Evolutionary conservation across 78 protist species (phyloP).

Genomic region (Monosiga brevicollis): DNA sequence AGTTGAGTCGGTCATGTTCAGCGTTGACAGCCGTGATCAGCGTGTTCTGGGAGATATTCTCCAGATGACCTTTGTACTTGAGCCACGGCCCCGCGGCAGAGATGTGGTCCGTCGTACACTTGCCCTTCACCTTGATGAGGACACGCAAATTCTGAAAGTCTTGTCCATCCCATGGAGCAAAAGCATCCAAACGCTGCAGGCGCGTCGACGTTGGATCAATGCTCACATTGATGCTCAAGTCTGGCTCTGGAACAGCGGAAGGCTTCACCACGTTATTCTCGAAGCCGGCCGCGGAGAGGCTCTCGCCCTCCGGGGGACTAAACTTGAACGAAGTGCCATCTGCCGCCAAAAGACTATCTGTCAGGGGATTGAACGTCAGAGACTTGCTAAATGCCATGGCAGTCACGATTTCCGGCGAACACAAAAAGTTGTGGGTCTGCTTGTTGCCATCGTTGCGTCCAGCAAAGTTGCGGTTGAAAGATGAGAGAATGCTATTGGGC

Average conservation of each 20-base stretch:
- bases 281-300: conserved; percentile 63
- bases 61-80: conserved; percentile 86
- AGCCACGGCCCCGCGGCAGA: conserved; percentile 90
- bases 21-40: conserved; percentile 74
- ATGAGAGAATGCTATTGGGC: conserved; percentile 67
- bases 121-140: conserved; percentile 69
- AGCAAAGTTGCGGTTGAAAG: conserved; percentile 83
- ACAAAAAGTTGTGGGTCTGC: conserved; percentile 75
- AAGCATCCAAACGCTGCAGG: conserved; percentile 72
- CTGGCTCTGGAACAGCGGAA: conserved; percentile 12
- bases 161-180: conserved; percentile 64
- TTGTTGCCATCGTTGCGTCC: conserved; percentile 81
- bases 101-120: conserved; percentile 91
- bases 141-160: conserved; percentile 45
- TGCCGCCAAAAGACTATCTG: conserved; percentile 42
- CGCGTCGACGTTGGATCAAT: conserved; percentile 55
- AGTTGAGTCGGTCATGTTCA: conserved; percentile 70
- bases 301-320: conserved; percentile 52
- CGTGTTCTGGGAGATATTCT: conserved; percentile 84
- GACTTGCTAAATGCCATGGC: conserved; percentile 77
- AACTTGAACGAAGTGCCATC: conserved; percentile 38
- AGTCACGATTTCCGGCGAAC: conserved; percentile 67
- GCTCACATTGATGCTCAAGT: conserved; percentile 5
- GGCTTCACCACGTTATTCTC: too few relatives aligned
- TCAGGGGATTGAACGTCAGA: conserved; percentile 64